These are phyloP conservation scores for Coniosporium tulheliwenetii DNA, from an alignment of 2,329 filamentous ascomycete genomes.

Conservation along the genomic window DNA sequence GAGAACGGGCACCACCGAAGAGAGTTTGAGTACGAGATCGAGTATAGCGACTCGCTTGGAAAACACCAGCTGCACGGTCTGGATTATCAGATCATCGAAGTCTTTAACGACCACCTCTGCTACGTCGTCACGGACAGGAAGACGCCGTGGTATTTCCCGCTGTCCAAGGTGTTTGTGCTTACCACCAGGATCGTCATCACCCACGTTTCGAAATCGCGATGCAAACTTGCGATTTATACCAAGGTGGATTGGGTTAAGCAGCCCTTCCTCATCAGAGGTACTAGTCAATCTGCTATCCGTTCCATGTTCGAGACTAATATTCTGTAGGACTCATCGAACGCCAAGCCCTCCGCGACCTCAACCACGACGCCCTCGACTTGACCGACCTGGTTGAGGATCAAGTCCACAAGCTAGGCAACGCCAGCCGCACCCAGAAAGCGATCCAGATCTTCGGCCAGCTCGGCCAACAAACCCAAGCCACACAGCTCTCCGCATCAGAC, in stretches of 20 bases:
- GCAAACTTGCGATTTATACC: conserved; percentile 77
- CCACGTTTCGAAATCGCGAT: conserved; percentile 79
- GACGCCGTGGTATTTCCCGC: conserved; percentile 70
- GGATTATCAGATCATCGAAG: conserved; percentile 79
- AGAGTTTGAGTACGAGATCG: conserved; percentile 67
- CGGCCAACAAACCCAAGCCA: conserved; percentile 49
- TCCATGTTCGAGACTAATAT: neutral
- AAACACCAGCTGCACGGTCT: conserved; percentile 29
- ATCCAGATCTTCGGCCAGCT: conserved; percentile 67
- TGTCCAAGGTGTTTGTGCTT: conserved; percentile 62
- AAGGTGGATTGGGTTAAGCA: conserved; percentile 73
- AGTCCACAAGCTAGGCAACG: conserved; percentile 56
- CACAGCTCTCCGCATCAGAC: conserved; percentile 19
- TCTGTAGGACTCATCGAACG: conserved; percentile 35
- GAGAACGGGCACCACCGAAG: conserved; percentile 59
- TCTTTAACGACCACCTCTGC: conserved; percentile 40
- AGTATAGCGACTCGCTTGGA: conserved; percentile 50
- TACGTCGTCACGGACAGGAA: conserved; percentile 51
- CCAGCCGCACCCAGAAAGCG: conserved; percentile 60
- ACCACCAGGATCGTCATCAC: conserved; percentile 89
- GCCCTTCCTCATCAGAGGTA: conserved; percentile 26
- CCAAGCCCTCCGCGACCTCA: conserved; percentile 59
- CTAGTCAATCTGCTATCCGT: neutral
- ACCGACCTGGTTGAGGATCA: conserved; percentile 64
- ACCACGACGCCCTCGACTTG: conserved; percentile 57